Evolutionary conservation across 2,329 filamentous ascomycete species (phyloP).

Genomic region (Cladophialophora yegresii): DNA sequence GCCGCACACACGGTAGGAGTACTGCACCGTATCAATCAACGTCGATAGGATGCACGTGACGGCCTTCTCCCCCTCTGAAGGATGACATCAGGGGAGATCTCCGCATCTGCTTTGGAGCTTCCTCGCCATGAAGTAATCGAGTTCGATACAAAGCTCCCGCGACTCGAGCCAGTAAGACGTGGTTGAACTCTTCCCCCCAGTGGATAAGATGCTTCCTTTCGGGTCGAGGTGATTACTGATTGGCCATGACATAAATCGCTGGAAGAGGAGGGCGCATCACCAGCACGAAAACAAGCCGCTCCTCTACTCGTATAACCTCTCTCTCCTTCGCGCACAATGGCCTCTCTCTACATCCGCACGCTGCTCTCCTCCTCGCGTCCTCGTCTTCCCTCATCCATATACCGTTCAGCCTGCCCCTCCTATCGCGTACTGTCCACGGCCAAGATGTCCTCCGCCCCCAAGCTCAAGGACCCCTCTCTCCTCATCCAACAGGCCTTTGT

Average conservation of each 20-base stretch:
- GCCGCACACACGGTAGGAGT: neutral
- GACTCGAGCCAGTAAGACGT: constrained; percentile 3
- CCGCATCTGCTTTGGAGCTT: constrained; percentile 6
- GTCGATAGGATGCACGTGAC: neutral
- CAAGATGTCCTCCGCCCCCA: constrained; percentile 36
- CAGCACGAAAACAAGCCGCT: neutral
- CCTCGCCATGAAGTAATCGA: constrained; percentile 1
- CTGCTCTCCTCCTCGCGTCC: constrained; percentile 26
- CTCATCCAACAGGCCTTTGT: constrained; percentile 84
- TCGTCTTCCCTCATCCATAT: constrained; percentile 22
- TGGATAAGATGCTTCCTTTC: neutral
- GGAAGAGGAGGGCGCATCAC: neutral
- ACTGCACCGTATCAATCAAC: no score
- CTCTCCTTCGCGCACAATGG: constrained; percentile 17
- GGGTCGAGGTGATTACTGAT: constrained; percentile 2
- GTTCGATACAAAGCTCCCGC: neutral
- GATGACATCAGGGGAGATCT: constrained; percentile 15
- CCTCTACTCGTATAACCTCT: neutral
- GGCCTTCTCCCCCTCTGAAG: neutral
- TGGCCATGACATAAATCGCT: constrained; percentile 5
- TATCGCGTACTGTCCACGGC: constrained; percentile 33
- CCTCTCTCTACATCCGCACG: constrained; percentile 27
- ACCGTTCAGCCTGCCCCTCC: constrained; percentile 14
- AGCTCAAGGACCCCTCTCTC: constrained; percentile 75
- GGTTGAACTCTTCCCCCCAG: constrained; percentile 8